Conservation (phyloP, 2,329 filamentous ascomycete species). For the Passalora sequoiae region DNA sequence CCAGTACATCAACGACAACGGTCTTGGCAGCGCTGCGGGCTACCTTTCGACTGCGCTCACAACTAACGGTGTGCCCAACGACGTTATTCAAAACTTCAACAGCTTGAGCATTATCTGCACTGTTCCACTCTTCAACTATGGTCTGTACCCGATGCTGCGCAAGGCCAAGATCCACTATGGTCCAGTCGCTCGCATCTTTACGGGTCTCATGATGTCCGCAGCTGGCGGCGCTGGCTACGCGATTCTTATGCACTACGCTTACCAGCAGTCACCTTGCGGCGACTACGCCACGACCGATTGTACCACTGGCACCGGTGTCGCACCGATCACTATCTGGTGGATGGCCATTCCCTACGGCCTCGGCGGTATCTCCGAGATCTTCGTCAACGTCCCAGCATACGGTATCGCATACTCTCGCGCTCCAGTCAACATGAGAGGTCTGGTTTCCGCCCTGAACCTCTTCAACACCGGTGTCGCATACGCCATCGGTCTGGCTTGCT, state of each 20-base stretch:
- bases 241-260: slow-evolving; percentile 44
- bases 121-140: slow-evolving; percentile 41
- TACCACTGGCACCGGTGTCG: slow-evolving; percentile 29
- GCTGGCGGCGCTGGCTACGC: slow-evolving; percentile 40
- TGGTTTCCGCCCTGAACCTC: slow-evolving; percentile 41
- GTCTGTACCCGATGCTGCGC: slow-evolving; percentile 43
- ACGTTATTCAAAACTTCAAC: slow-evolving; percentile 45
- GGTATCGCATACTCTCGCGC: slow-evolving; percentile 43
- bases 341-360: slow-evolving; percentile 36
- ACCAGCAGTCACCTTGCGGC: slow-evolving; percentile 44
- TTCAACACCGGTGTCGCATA: slow-evolving; percentile 40
- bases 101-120: slow-evolving; percentile 42
- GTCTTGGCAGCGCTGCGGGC: slow-evolving; percentile 23
- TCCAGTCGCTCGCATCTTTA: slow-evolving; percentile 49
- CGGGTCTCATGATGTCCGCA: slow-evolving; percentile 46
- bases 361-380: slow-evolving; percentile 39
- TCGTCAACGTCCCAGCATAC: slow-evolving; percentile 43
- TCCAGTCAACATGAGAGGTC: slow-evolving; percentile 40
- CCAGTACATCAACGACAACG: slow-evolving; percentile 37
- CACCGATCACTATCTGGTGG: slow-evolving; percentile 42
- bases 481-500: slow-evolving; percentile 37
- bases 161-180: slow-evolving; percentile 37
- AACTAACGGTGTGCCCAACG: slow-evolving; percentile 40
- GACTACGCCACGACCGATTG: slow-evolving; percentile 37
- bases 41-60: slow-evolving; percentile 27